These are phyloP conservation scores for Danielia reshetovae DNA, from an alignment of 805 yeast genomes.

Conservation along the genomic window DNA sequence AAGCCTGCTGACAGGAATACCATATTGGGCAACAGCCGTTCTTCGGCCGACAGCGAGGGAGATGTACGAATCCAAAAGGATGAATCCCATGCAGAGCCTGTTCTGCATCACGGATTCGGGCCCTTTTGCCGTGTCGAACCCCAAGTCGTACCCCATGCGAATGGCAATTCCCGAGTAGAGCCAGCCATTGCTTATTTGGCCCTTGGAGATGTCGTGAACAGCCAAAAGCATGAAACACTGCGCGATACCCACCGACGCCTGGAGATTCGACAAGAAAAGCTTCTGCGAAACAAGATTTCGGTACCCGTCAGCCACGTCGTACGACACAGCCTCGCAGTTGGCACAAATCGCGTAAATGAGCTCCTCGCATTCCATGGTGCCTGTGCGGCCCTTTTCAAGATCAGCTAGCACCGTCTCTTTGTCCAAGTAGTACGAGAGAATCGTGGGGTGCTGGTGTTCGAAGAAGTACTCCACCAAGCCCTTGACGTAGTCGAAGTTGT, in stretches of 20 bases:
- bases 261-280: slow-evolving; percentile 6
- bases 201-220: slow-evolving; percentile 13
- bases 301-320: slow-evolving; percentile 14
- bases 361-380: slow-evolving; percentile 8
- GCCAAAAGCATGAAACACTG: slow-evolving; percentile 14
- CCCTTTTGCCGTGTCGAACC: slow-evolving; percentile 11
- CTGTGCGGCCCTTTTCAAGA: slow-evolving; percentile 8
- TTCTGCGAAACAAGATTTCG: slow-evolving; percentile 6
- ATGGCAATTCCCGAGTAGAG: slow-evolving; percentile 13
- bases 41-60: slow-evolving; percentile 14
- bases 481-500: slow-evolving; percentile 11
- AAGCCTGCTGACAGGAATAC: slow-evolving; percentile 12
- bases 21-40: slow-evolving; percentile 5
- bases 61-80: slow-evolving; percentile 13
- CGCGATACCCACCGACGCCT: slow-evolving; percentile 12
- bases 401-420: slow-evolving; percentile 7
- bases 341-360: slow-evolving; percentile 15
- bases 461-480: slow-evolving; percentile 11
- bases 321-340: slow-evolving; percentile 7
- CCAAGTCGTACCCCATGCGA: slow-evolving; percentile 14
- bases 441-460: slow-evolving; percentile 5
- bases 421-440: slow-evolving; percentile 10
- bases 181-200: slow-evolving; percentile 17
- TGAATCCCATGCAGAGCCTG: slow-evolving; percentile 12
- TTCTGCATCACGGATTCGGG: slow-evolving; percentile 1